Evolutionary conservation across 176 grass and related monocot species (phyloP).

Genomic region (Rhynchospora breviuscula): DNA sequence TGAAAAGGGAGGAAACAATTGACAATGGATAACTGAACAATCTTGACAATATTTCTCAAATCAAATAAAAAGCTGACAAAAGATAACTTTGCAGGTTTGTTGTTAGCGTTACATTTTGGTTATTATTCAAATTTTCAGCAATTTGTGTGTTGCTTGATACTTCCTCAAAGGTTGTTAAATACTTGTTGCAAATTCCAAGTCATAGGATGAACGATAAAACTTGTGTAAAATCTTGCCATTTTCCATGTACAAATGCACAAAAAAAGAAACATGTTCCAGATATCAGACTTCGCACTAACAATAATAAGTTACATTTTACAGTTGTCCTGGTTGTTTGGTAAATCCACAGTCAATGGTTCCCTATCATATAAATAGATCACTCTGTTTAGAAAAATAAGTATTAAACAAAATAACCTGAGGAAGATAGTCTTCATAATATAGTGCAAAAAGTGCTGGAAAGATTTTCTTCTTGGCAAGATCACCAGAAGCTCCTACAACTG

Average conservation of each 20-base stretch:
- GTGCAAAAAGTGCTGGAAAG: conserved; percentile 82
- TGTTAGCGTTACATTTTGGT: not conserved
- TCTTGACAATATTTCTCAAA: not conserved
- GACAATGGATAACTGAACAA: not conserved
- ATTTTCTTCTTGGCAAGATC: conserved; percentile 98
- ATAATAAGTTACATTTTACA: not conserved
- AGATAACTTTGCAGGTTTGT: not conserved
- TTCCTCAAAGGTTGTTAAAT: not conserved
- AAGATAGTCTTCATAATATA: conserved; percentile 82
- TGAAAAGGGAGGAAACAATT: not conserved
- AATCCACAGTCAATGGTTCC: not conserved
- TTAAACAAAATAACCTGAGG: conserved; percentile 46
- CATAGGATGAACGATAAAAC: not conserved
- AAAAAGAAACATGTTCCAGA: not conserved
- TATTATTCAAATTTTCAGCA: not conserved
- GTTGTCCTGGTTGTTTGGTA: not conserved
- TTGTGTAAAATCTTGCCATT: not conserved
- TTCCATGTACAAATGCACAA: not conserved
- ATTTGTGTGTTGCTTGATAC: not conserved
- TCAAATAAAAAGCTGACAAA: not conserved
- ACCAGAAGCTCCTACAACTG: conserved; percentile 89
- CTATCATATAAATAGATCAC: not conserved
- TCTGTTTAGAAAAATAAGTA: not conserved
- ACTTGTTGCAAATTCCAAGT: not conserved
- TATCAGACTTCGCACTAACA: not conserved